Base-by-base conservation (phyloP, 73 alveolate genomes). In the Paramecium caudatum region DNA sequence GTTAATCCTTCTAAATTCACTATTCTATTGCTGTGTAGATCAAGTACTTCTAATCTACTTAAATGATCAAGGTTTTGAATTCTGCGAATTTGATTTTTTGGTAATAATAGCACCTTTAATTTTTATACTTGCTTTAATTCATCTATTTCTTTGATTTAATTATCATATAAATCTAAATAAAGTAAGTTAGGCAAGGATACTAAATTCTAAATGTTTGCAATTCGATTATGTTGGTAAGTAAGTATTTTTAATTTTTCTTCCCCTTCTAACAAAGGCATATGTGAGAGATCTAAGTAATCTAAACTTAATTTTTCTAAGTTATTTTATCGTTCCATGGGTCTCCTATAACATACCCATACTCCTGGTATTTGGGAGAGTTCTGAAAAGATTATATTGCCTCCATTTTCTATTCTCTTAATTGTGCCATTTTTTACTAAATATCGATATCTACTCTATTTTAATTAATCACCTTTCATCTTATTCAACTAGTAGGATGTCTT, bases 231-330 rank as follows among this genome's bases (percentile, higher is more conserved):
- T 65, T 95, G 92, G 85, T 87, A 95, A 32, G 92, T 82, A 34
- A 95, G 48, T 39, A 95, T 70, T 78, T 90, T 90, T 46, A 95
- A 81, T 61, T 91, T 93, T 63, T 95, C 98, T 95, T 95, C 98
- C n/a, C 98, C 98, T 91, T 95, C 98, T 32, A 95, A 91, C 33
- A 95, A 65, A n/a, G 98, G 98, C 88, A 95, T 93, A 47, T 93
- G 97, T n/a, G 96, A 90, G 49, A 95, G 91, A 88, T 95, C 98
- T 91, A 92, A 82, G 48, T 94, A 90, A 91, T 95, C 96, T 6
- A 95, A 90, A 91, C 94, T 86, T 70, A 95, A 91, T 91, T 94
- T 93, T 82, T 95, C 98, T 45, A 80, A 62, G 82, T 91, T 91
- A 70, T 94, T 91, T 46, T 84, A 63, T 62, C 98, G 83, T 85